phyloP scores from a whole-genome alignment of 192 early-diverging fungal genomes.

The Backusella liffmaniae region DNA sequence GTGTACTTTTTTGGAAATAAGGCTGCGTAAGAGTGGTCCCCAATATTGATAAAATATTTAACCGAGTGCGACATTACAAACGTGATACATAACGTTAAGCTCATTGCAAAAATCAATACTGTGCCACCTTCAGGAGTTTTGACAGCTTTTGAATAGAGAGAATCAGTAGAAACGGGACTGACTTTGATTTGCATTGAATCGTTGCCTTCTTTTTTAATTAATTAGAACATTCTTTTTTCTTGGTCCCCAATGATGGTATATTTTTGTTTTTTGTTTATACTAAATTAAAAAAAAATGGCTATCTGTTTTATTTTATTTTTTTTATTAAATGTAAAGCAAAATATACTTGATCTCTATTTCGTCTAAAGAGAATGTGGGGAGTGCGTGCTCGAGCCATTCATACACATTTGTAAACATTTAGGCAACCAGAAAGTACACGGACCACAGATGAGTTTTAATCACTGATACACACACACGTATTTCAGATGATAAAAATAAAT shows the following conservation, averaged over 20 bases:
- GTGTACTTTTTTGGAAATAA: neutral
- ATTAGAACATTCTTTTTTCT: no score
- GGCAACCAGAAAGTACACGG: no score
- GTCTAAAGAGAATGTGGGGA: no score
- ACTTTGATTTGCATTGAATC: neutral
- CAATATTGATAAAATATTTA: neutral
- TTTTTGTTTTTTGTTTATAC: neutral
- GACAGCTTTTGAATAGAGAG: neutral
- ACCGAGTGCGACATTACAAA: neutral
- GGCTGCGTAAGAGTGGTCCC: neutral
- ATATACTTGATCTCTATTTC: no score
- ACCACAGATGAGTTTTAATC: no score
- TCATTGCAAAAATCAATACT: neutral
- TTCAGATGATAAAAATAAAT: no score
- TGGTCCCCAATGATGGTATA: no score
- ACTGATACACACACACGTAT: no score
- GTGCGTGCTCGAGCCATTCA: no score
- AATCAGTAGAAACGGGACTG: neutral
- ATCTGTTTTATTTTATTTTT: neutral
- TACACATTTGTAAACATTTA: no score
- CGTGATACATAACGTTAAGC: slow-evolving; percentile 1
- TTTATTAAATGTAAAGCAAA: neutral
- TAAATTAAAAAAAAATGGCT: neutral
- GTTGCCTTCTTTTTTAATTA: neutral
- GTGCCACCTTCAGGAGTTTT: neutral